Percentiles rank a stretch among this genome's conserved stretches.
Conservation (phyloP, 495 filamentous ascomycete genomes). For the Penicillium pancosmium region DNA sequence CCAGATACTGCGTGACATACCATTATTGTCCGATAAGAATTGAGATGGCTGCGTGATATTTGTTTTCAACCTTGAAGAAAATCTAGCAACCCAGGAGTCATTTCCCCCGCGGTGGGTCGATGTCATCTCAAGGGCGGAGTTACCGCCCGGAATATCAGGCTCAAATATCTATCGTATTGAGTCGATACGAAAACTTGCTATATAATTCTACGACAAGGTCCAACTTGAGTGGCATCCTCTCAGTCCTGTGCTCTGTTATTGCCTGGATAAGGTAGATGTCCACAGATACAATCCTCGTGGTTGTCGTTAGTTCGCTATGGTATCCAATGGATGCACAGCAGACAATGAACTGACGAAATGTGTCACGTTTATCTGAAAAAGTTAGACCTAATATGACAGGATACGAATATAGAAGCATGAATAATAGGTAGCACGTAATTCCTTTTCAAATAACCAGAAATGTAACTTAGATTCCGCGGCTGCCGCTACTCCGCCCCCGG, state of each 20-base stretch:
- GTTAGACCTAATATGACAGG: no score
- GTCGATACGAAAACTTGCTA: not conserved
- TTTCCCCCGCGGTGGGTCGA: conserved; percentile 10
- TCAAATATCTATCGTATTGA: no score
- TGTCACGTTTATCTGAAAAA: no score
- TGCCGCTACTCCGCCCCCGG: not conserved
- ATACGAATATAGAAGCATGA: not conserved
- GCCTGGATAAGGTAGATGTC: no score
- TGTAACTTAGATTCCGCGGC: not conserved
- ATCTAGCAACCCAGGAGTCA: not conserved
- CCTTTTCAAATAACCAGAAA: not conserved
- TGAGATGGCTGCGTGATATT: not conserved
- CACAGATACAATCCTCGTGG: no score
- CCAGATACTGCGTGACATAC: not conserved
- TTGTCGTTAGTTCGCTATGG: no score
- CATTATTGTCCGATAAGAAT: conserved; percentile 1
- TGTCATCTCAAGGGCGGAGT: conserved; percentile 13
- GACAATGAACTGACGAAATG: no score
- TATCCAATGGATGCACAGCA: no score
- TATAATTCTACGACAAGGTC: not conserved
- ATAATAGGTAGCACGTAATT: not conserved
- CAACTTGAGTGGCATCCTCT: not conserved
- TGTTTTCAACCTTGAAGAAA: not conserved
- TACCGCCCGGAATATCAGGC: conserved; percentile 17
- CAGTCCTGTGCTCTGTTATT: no score